Evolutionary conservation across 148 eudicot species (phyloP).

Genomic region (Polygonum maritimum): DNA sequence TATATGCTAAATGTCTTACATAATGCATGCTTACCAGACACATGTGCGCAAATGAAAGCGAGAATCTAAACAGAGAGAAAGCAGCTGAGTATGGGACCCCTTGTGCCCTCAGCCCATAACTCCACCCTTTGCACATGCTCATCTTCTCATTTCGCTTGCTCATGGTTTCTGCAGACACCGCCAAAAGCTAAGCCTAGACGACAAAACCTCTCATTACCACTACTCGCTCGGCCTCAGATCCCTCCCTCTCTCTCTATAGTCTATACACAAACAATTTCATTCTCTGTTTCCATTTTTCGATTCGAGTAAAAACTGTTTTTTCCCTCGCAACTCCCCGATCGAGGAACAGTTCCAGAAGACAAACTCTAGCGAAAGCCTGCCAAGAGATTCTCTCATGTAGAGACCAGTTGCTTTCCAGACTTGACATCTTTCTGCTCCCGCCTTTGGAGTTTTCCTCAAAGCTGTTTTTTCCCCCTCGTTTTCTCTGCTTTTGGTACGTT

Average conservation of each 20-base stretch:
- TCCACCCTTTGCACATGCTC: conserved; percentile 2
- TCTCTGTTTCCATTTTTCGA: neutral
- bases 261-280: neutral
- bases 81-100: neutral
- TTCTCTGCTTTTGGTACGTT: neutral
- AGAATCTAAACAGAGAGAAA: neutral
- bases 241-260: neutral
- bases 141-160: neutral
- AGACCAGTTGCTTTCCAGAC: neutral
- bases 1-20: no score
- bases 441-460: neutral
- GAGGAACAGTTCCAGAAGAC: neutral
- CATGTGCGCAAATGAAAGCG: neutral
- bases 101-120: neutral
- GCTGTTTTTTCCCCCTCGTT: neutral
- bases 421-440: neutral
- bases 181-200: neutral
- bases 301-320: neutral
- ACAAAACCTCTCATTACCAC: neutral
- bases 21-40: no score
- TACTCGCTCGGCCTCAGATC: conserved; percentile 3
- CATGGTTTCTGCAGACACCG: neutral
- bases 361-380: neutral
- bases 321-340: neutral
- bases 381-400: neutral